Percentiles rank a stretch among this genome's conserved stretches.
These are phyloP conservation scores for Stagonosporopsis chrysanthemi DNA, from an alignment of 2,329 filamentous ascomycete species.

Conservation along the genomic window DNA sequence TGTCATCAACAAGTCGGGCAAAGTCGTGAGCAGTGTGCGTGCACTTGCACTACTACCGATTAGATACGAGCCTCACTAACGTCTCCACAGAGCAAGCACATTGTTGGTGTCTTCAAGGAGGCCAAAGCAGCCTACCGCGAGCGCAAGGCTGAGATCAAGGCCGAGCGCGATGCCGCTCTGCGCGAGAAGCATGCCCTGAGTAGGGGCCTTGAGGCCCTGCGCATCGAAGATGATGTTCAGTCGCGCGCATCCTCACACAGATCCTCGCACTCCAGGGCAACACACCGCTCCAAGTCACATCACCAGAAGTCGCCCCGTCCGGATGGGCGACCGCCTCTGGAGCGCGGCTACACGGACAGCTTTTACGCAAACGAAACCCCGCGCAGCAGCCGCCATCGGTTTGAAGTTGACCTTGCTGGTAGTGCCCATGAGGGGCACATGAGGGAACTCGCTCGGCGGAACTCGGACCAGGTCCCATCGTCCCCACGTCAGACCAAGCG, in stretches of 20 bases:
- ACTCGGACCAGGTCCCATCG: slow-evolving; percentile 48
- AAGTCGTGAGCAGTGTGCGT: slow-evolving; percentile 86
- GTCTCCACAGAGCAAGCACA: slow-evolving; percentile 77
- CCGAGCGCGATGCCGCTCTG: slow-evolving; percentile 68
- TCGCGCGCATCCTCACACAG: slow-evolving; percentile 42
- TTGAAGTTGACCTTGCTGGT: slow-evolving; percentile 44
- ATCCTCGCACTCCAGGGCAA: slow-evolving; percentile 17
- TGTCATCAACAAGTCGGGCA: slow-evolving; percentile 89
- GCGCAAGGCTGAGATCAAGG: slow-evolving; percentile 81
- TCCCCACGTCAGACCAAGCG: slow-evolving; percentile 34
- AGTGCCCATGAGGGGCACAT: slow-evolving; percentile 40
- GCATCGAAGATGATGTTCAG: slow-evolving; percentile 49
- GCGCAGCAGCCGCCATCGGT: slow-evolving; percentile 35
- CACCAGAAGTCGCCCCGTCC: slow-evolving; percentile 23
- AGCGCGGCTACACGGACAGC: slow-evolving; percentile 56
- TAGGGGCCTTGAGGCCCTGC: slow-evolving; percentile 62
- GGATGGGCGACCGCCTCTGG: slow-evolving; percentile 45
- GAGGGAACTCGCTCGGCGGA: slow-evolving; percentile 53
- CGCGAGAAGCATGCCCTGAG: slow-evolving; percentile 65
- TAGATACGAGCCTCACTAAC: slow-evolving; percentile 10
- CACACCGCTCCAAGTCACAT: slow-evolving; percentile 38
- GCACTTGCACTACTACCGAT: slow-evolving; percentile 12
- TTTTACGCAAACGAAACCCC: slow-evolving; percentile 49
- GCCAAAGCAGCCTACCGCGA: slow-evolving; percentile 87
- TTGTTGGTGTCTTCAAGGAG: slow-evolving; percentile 90